Evolutionary conservation across 257 asterid species (phyloP).

Genomic region (Gentiana macrophylla): DNA sequence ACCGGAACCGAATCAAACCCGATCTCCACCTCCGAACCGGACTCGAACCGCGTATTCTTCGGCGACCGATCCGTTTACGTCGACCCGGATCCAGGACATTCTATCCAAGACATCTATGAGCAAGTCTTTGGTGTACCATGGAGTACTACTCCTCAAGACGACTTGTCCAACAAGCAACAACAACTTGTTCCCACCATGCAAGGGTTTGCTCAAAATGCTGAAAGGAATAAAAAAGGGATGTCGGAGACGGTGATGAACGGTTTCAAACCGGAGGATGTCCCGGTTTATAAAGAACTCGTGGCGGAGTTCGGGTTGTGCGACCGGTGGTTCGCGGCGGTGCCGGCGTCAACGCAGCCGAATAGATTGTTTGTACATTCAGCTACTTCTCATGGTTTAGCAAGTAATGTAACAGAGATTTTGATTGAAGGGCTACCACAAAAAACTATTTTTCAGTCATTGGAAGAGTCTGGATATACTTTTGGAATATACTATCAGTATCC

Average conservation of each 20-base stretch:
- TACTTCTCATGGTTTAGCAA: constrained; percentile 48
- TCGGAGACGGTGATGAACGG: constrained; percentile 53
- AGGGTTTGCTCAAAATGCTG: constrained; percentile 61
- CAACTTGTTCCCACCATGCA: constrained; percentile 31
- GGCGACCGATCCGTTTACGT: constrained; percentile 34
- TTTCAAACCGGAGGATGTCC: constrained; percentile 40
- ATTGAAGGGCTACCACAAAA: constrained; percentile 55
- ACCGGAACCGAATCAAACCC: constrained; percentile 56
- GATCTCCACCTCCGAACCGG: constrained; percentile 28
- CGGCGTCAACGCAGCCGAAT: constrained; percentile 75
- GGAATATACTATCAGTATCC: constrained; percentile 64
- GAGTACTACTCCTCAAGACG: constrained; percentile 10
- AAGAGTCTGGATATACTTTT: constrained; percentile 38
- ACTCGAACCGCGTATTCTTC: constrained; percentile 21
- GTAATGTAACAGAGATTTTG: constrained; percentile 26
- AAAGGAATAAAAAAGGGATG: constrained; percentile 31
- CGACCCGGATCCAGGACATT: constrained; percentile 71
- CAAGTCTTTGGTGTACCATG: constrained; percentile 46
- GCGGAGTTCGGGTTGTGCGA: constrained; percentile 63
- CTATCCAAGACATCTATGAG: constrained; percentile 46
- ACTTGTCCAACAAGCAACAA: constrained; percentile 9
- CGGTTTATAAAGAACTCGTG: constrained; percentile 44
- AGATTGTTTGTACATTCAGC: constrained; percentile 62
- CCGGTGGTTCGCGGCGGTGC: constrained; percentile 68
- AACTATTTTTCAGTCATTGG: constrained; percentile 64